A percentile compares a stretch with the other conserved stretches of the same genome.
Evolutionary conservation across 495 filamentous ascomycete species (phyloP).

Genomic region (Xylaria curta): DNA sequence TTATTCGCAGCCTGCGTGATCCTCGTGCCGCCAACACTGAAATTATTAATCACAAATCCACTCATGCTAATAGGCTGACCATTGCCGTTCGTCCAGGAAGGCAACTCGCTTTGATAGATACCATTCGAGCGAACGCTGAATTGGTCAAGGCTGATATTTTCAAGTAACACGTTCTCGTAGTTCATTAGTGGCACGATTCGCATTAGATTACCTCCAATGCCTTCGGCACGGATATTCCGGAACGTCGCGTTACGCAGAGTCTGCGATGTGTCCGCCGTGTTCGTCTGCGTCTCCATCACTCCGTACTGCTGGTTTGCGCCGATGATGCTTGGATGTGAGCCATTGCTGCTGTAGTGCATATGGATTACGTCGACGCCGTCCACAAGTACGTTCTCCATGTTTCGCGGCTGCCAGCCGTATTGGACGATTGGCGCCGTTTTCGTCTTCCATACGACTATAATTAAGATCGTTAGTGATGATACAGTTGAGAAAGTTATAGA

Average conservation of each 20-base stretch:
- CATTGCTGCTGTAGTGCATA: conserved; percentile 32
- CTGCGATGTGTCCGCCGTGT: not conserved
- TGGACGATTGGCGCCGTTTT: conserved; percentile 32
- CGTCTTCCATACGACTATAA: not conserved
- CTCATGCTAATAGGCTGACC: not conserved
- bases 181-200: conserved; percentile 26
- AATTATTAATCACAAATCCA: conserved; percentile 3
- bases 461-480: not conserved
- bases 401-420: conserved; percentile 39
- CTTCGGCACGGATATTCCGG: conserved; percentile 18
- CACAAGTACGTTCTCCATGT: conserved; percentile 34
- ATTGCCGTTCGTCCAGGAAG: not conserved
- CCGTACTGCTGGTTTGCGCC: conserved; percentile 7
- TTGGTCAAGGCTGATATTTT: conserved; percentile 27
- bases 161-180: conserved; percentile 16
- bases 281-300: not conserved
- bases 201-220: conserved; percentile 15
- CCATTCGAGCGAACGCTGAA: not conserved
- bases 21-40: not conserved
- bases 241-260: conserved; percentile 6
- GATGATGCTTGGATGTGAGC: conserved; percentile 20
- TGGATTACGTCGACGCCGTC: conserved; percentile 40
- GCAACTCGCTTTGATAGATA: conserved; percentile 5
- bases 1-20: conserved; percentile 13
- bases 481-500: not conserved